Evolutionary conservation across 1,284 basidiomycete genomes (phyloP), one percentile per base, ranked within the genome.

Genomic region (Cryptococcus floricola): DNA sequence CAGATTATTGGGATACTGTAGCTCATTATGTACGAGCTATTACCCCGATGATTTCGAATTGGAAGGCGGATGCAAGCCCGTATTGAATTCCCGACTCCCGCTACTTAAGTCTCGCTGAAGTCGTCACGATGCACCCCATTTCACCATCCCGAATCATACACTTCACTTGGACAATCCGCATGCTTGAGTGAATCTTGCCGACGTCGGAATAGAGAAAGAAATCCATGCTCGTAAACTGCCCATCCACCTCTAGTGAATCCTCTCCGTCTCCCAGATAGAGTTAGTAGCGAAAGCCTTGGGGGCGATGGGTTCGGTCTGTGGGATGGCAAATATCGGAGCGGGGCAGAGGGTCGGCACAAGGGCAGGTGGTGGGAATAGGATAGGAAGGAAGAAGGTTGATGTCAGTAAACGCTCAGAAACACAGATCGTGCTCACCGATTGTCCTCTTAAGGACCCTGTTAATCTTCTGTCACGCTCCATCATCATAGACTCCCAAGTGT

Each of bases 401-500:
- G 39, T 42, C 41, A 42, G 41, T 42, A 13, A 23, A 19, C 31
- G 13, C 41, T 16, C 31, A 31, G 46, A 19, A 23, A 39, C 27
- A 19, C 7, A 13, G 25, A 25, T 41, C 53, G 10, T 12, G 65
- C 88, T 71, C 73, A 93, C 92, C 74, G 81, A 81, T 76, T 96
- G 92, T 51, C 91, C 91, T 65, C 93, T 83, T 68, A 79, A 71
- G 70, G 89, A 88, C 18, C 93, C 93, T n/a, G 92, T 95, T 73
- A 97, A 77, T 65, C 89, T 81, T 70, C 83, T 81, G 79, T 97
- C 93, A 57, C 92, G 81, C 69, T 87, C 84, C 87, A 95, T 91
- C 91, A 97, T 91, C 88, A 91, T 90, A 54, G 88, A 82, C 62
- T 97, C 92, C 91, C 91, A 96, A 34, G 82, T 77, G 69, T 96